phyloP scores from a whole-genome alignment of 2,329 filamentous ascomycete species.

The Phaeophleospora eucalypticola region DNA sequence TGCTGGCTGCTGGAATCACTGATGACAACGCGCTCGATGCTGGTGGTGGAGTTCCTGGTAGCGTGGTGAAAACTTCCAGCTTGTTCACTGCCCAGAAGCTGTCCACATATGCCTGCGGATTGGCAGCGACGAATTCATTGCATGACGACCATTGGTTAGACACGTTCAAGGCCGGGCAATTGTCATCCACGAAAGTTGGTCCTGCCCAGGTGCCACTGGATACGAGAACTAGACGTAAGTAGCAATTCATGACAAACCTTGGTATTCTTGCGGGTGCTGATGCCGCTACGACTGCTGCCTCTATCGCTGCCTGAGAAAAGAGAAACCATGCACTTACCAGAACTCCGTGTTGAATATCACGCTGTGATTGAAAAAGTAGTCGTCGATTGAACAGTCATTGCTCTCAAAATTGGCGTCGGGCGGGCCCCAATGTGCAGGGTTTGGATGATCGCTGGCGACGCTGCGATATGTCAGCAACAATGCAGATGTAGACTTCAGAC shows the following conservation, averaged over 20 bases:
- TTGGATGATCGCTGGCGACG: conserved; percentile 49
- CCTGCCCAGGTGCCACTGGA: conserved; percentile 40
- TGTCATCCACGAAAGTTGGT: conserved; percentile 18
- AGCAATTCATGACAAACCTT: not conserved
- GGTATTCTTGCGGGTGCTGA: not conserved
- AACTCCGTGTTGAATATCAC: conserved; percentile 36
- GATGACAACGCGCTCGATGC: conserved; percentile 2
- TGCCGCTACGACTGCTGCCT: not conserved
- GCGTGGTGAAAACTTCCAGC: conserved; percentile 28
- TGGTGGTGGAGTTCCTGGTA: conserved; percentile 3
- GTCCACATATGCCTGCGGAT: conserved; percentile 31
- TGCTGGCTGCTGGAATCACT: conserved; percentile 4
- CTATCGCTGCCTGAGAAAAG: not conserved
- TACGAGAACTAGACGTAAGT: conserved; percentile 3
- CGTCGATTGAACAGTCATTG: conserved; percentile 33
- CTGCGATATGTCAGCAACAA: conserved; percentile 14
- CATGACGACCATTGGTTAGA: conserved; percentile 31
- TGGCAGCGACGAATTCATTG: conserved; percentile 30
- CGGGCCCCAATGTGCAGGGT: conserved; percentile 60
- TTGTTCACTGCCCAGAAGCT: conserved; percentile 40
- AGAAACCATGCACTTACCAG: conserved; percentile 20
- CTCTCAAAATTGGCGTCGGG: conserved; percentile 61
- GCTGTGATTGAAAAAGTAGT: conserved; percentile 33
- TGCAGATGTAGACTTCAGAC: conserved; percentile 33
- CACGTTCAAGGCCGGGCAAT: conserved; percentile 24